Conservation (phyloP, 257 asterid genomes). For the Nicotiana noctiflora region DNA sequence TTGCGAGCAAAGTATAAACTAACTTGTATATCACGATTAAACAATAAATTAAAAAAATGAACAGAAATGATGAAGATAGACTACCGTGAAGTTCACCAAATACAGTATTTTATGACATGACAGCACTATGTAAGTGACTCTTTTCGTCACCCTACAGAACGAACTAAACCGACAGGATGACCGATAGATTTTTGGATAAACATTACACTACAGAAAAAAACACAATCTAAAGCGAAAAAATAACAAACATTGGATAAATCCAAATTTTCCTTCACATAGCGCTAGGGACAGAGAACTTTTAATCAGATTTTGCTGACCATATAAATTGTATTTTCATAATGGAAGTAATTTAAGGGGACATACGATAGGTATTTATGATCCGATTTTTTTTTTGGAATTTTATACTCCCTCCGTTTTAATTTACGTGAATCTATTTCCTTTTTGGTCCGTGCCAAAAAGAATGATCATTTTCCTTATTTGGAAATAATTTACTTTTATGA, state of each 20-base stretch:
- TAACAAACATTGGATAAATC: not conserved
- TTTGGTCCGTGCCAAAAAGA: too few species aligned
- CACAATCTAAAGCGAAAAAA: not conserved
- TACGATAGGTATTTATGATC: too few species aligned
- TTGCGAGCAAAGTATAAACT: too few species aligned
- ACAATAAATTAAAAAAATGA: not conserved
- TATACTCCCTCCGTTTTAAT: too few species aligned
- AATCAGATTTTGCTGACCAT: not conserved
- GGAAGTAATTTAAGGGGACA: too few species aligned
- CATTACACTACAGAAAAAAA: not conserved
- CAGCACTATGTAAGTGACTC: slow-evolving; percentile 17
- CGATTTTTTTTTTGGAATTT: rapidly evolving
- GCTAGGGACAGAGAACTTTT: not conserved
- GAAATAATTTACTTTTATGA: too few species aligned
- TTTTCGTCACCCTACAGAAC: slow-evolving; percentile 40
- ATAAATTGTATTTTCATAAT: too few species aligned
- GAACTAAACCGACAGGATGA: slow-evolving; percentile 24
- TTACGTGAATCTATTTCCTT: too few species aligned
- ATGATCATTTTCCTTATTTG: too few species aligned
- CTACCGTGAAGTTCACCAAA: not conserved
- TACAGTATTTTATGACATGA: slow-evolving; percentile 11
- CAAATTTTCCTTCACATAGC: not conserved
- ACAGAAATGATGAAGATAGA: not conserved
- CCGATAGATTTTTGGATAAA: slow-evolving; percentile 1
- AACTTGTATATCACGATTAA: too few species aligned